Percentiles rank a stretch among this genome's conserved stretches.
Conservation (phyloP, 2,329 filamentous ascomycete genomes). For the Tolypocladium guangdongense region DNA sequence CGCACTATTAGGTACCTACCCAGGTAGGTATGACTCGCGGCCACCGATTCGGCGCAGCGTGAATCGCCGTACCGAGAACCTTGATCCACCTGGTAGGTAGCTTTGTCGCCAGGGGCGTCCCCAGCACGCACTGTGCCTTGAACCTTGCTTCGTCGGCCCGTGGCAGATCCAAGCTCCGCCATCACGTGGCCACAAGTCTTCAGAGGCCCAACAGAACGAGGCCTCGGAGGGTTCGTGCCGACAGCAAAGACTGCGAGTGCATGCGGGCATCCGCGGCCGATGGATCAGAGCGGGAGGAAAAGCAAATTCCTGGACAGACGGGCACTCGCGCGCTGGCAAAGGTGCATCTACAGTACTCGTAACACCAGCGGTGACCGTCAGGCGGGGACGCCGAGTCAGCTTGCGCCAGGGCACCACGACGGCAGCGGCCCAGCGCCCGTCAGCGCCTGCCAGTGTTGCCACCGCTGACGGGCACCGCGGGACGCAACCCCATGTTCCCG, state of each 20-base stretch:
- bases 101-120: background rate
- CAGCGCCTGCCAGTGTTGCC: background rate
- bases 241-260: background rate
- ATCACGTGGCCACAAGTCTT: background rate
- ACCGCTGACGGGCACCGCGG: background rate
- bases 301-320: background rate
- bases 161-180: background rate
- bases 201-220: background rate
- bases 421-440: no score
- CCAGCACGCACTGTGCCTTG: background rate
- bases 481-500: background rate
- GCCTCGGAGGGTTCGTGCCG: background rate
- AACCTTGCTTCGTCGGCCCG: background rate
- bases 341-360: no score
- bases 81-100: no score
- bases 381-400: no score
- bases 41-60: background rate
- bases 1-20: background rate
- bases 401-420: no score
- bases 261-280: no score
- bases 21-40: no score
- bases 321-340: background rate
- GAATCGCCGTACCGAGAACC: background rate
- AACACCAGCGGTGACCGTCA: no score
- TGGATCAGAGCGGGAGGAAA: background rate